These are phyloP conservation scores for Flaveria linearis DNA, from an alignment of 129 eudicot species.

Conservation along the genomic window DNA sequence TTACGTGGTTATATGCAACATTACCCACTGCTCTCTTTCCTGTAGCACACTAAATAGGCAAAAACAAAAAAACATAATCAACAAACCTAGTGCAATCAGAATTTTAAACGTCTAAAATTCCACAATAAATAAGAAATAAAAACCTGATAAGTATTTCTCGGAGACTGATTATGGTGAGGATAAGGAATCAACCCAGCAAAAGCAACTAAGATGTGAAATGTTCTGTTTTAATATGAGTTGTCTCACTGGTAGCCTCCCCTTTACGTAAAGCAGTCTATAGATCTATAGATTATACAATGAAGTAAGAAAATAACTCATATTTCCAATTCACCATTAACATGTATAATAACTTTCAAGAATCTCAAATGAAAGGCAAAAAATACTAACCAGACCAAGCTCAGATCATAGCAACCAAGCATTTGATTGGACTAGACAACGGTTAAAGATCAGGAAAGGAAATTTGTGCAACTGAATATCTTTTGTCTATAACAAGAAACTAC, in stretches of 20 bases:
- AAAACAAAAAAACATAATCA: slow-evolving; percentile 2
- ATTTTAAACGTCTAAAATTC: neutral
- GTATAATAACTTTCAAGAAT: neutral
- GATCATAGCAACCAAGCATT: neutral
- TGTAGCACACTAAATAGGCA: slow-evolving; percentile 77
- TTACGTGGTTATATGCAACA: slow-evolving; percentile 65
- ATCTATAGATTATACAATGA: slow-evolving; percentile 39
- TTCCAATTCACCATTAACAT: neutral
- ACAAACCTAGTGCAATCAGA: neutral
- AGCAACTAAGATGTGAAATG: slow-evolving; percentile 89
- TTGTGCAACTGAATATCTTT: neutral
- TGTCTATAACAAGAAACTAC: neutral
- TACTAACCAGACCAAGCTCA: neutral
- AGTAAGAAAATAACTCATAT: slow-evolving; percentile 7
- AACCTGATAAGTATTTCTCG: slow-evolving; percentile 97
- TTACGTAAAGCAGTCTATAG: slow-evolving; percentile 77
- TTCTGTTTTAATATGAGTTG: slow-evolving; percentile 95
- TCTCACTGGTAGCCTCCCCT: slow-evolving; percentile 69
- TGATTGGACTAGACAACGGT: neutral
- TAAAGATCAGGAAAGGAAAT: neutral
- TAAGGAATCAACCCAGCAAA: slow-evolving; percentile 90
- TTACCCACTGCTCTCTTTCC: slow-evolving; percentile 99
- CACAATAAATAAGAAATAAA: slow-evolving; percentile 6
- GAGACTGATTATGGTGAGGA: slow-evolving; percentile 99
- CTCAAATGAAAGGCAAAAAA: neutral